Percentiles rank a stretch among this genome's conserved stretches.
phyloP scores from a whole-genome alignment of 495 filamentous ascomycete genomes.

The Penicillium paxilli region DNA sequence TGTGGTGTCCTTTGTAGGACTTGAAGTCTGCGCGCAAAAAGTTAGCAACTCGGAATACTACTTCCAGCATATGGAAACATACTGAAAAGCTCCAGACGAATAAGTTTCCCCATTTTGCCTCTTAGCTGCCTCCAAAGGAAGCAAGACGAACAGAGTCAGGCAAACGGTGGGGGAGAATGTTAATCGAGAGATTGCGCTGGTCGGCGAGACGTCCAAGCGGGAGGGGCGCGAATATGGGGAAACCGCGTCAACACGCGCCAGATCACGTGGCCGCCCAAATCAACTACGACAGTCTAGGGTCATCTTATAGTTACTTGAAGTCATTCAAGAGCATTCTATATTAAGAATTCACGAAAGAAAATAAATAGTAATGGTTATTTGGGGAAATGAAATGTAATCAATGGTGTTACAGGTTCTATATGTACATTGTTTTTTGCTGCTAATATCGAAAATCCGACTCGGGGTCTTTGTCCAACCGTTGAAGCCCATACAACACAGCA shows the following conservation, averaged over 20 bases:
- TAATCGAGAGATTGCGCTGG: slow-evolving; percentile 7
- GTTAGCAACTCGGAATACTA: slow-evolving; percentile 26
- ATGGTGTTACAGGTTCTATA: slow-evolving; percentile 9
- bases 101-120: slow-evolving; percentile 78
- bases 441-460: too few species aligned
- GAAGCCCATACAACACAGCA: too few species aligned
- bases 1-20: slow-evolving; percentile 96
- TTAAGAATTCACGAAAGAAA: too few species aligned
- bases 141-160: slow-evolving; percentile 18
- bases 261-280: slow-evolving; percentile 19
- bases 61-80: slow-evolving; percentile 28
- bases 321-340: too few species aligned
- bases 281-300: too few species aligned
- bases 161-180: slow-evolving; percentile 5
- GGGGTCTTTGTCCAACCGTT: too few species aligned
- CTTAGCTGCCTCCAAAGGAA: slow-evolving; percentile 34
- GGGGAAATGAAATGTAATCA: too few species aligned
- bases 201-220: too few species aligned
- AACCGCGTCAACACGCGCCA: slow-evolving; percentile 18
- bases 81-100: slow-evolving; percentile 94
- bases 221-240: slow-evolving; percentile 31
- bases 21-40: slow-evolving; percentile 77
- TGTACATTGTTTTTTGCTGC: slow-evolving; percentile 1
- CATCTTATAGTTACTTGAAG: too few species aligned
- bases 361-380: too few species aligned